Evolutionary conservation across 305 asterid species (phyloP), one percentile per base, ranked within the genome.

Genomic region (Solanum hybrid): DNA sequence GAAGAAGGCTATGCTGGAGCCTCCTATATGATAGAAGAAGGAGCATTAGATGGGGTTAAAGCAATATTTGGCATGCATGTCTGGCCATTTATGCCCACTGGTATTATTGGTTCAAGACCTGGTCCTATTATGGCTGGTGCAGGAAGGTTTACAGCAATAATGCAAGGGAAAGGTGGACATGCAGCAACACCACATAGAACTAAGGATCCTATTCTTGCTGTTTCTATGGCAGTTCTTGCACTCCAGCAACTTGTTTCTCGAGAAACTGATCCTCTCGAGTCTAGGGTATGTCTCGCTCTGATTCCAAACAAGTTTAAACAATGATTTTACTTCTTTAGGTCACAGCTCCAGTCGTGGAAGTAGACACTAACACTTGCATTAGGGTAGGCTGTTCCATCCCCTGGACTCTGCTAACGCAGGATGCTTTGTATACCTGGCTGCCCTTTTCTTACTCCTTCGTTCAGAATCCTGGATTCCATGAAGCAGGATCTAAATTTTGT

Each of bases 1-100:
- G 98, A 97, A 95, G 99, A 97, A 93, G 98, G 98, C 74, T 89
- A 35, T 89, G 98, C 93, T 10, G 99, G 98, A 16, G 98, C 98
- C 57, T 90, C 92, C 36, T 89, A 94, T 75, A 92, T 97, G 95
- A 88, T 96, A 87, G 91, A 94, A 89, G 93, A 93, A 81, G 99
- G 98, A 88, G 96, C 93, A 34, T 91, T 97, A 13, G 96, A 96
- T 71, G 98, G 96, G 88, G 91, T 94, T 91, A 42, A 92, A 91
- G 96, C 95, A 80, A 96, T 96, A 37, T 95, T 97, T 36, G 97
- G 92, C 46, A 86, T 97, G 57, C 99, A 96, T 87, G 95, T 96
- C 11, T 92, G 87, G 20, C 98, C 98, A 9, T 5, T 22, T 29
- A 5, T 37, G 51, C 94, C 93, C 71, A 91, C 91, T 37, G 99